Evolutionary conservation across 495 filamentous ascomycete species (phyloP).

Genomic region (Hypoxylon perforatum): DNA sequence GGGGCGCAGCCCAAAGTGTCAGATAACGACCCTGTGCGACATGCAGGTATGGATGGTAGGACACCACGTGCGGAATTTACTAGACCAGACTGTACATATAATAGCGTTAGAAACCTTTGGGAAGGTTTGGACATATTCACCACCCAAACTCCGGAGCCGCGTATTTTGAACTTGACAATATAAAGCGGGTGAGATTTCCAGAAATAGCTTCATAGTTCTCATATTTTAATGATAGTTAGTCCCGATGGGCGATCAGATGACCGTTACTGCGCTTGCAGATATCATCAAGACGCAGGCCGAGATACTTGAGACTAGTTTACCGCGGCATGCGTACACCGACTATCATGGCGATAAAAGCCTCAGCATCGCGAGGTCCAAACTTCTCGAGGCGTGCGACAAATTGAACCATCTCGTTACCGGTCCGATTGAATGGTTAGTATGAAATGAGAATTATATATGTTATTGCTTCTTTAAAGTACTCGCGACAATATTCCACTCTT

Average conservation of each 20-base stretch:
- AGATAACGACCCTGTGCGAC: slow-evolving; percentile 37
- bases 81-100: slow-evolving; percentile 33
- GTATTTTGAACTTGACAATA: slow-evolving; percentile 8
- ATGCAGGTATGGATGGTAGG: slow-evolving; percentile 19
- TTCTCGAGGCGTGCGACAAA: slow-evolving; percentile 42
- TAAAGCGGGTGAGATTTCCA: slow-evolving; percentile 7
- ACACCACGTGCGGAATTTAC: slow-evolving; percentile 35
- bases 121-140: neutral
- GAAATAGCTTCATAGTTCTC: neutral
- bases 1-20: slow-evolving; percentile 6
- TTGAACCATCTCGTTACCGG: slow-evolving; percentile 38
- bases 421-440: slow-evolving; percentile 39
- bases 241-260: slow-evolving; percentile 42
- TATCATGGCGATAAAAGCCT: slow-evolving; percentile 42
- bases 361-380: slow-evolving; percentile 39
- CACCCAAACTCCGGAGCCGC: slow-evolving; percentile 8
- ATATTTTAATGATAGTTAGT: neutral
- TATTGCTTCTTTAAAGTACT: neutral
- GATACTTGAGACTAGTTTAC: slow-evolving; percentile 36
- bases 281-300: slow-evolving; percentile 39
- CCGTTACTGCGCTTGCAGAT: slow-evolving; percentile 39
- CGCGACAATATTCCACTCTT: neutral
- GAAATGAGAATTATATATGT: neutral
- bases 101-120: slow-evolving; percentile 13
- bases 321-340: slow-evolving; percentile 36